Base-by-base conservation (phyloP, 2,329 filamentous ascomycete species). In the Cryphonectria nitschkei region DNA sequence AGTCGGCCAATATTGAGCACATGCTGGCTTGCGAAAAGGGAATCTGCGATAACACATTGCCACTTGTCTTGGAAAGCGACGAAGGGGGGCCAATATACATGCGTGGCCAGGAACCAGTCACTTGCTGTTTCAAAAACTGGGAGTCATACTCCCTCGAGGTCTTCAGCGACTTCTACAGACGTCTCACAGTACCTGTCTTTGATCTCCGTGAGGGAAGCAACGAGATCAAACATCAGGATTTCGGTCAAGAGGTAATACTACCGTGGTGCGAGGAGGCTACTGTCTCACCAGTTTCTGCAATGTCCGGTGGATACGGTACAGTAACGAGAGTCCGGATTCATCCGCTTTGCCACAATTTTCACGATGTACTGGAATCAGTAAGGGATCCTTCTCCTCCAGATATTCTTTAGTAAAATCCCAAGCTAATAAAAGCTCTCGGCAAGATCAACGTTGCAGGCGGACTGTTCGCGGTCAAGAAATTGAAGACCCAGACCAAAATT, bases 381-480 rank as follows among this genome's bases (percentile, higher is more conserved):
- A 29, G 68, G 22, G 1, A 26, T n/a, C 39, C 29, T 4, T 43
- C 2, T 0, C n/a, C 32, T 22, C n/a, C 58, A 34, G 16, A 37
- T n/a, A 19, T 37, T n/a, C 0, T 37, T 32, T 4, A 5, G 34
- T 22, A n/a, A 52, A 52, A n/a, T 26, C 26, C 7, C 6, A 52
- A 62, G 58, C 58, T 62, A 22, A 62, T 11, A 14, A 62, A n/a
- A 34, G 9, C 19, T n/a, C 13, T 62, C 5, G 11, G 29, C 11
- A 34, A 70, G 68, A 70, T 70, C 58, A 64, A 70, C 41, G 68
- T 70, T n/a, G 41, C 68, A 11, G 43, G 22, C 2, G 68, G 68
- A 34, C 7, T 70, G 1, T 70, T 70, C 5, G 68, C 68, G 1
- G 58, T 70, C 5, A 70, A 70, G 41, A 67, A 19, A 16, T 11